Evolutionary conservation across 306 rosid genomes (phyloP), one percentile per base, ranked within the genome.

Genomic region (Vigna reflexopilosa): DNA sequence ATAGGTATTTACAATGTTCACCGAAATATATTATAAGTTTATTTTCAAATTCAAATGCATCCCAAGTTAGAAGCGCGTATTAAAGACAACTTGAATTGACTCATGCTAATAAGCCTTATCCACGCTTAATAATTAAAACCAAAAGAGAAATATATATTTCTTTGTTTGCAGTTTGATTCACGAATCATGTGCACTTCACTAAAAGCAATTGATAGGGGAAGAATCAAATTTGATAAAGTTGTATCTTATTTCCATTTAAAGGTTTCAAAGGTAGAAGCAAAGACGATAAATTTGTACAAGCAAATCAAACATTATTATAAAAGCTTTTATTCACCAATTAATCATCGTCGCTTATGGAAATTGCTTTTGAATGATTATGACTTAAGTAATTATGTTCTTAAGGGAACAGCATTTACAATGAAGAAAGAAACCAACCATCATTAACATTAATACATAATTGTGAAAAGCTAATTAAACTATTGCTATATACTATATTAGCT

Each of bases 301-400:
- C 56, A 42, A 62, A 70, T 44, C 45, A 45, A 52, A 22, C 4
- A 19, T 20, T 55, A 14, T 72, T 16, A 5, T 28, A 1, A 24
- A 30, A 24, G 44, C 55, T 57, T 4, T 30, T 52, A 52, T 73
- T 42, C 11, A 40, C 32, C 19, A 42, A 13, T 38, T 40, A 40
- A 56, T 42, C 55, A 42, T 56, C 15, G 24, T 56, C 9, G 24
- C 42, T 36, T 36, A 36, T 8, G 44, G 42, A 56, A 54, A 72
- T 36, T 75, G 19, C 52, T 47, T 34, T 59, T 15, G 20, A 32
- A 47, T 38, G 70, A 69, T 78, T 69, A 47, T n/a, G 54, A 34
- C 44, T 52, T 28, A 65, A 51, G 66, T 66, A 15, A 65, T 76
- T 24, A 50, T 47, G 73, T 50, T 64, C 17, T 61, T n/a, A 6